A percentile compares a stretch with the other conserved stretches of the same genome.
These are phyloP conservation scores for Torulaspora delbrueckii DNA, from an alignment of 805 yeast genomes.

Conservation along the genomic window DNA sequence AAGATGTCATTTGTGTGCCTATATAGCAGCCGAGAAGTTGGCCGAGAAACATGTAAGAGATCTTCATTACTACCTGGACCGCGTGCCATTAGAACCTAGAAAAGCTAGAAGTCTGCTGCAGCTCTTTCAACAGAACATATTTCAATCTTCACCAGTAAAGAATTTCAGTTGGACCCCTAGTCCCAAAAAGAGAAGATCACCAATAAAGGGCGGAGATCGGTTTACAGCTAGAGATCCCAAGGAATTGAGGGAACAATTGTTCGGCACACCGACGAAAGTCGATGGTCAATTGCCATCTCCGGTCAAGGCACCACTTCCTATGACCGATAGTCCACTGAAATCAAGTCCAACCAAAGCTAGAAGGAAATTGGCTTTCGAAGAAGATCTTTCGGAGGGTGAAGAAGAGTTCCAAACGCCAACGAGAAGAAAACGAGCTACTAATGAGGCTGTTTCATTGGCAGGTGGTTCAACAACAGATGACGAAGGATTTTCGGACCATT, in stretches of 20 bases:
- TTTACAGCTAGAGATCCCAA: conserved; percentile 31
- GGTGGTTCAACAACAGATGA: not conserved
- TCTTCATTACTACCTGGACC: conserved; percentile 46
- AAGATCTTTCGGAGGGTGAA: conserved; percentile 21
- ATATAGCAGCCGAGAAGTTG: conserved; percentile 50
- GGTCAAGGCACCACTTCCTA: not conserved
- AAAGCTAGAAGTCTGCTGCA: conserved; percentile 40
- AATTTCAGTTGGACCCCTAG: conserved; percentile 31
- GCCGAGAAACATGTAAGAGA: conserved; percentile 39
- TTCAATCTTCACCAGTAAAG: conserved; percentile 34
- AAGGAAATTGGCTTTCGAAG: conserved; percentile 35
- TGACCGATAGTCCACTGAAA: conserved; percentile 4
- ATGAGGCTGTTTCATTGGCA: not conserved
- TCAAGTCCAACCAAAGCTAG: conserved; percentile 16
- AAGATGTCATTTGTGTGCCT: conserved; percentile 63
- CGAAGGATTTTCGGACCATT: not conserved
- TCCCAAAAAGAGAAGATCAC: conserved; percentile 23
- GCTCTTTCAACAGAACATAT: conserved; percentile 42
- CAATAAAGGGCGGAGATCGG: conserved; percentile 22
- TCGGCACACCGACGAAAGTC: conserved; percentile 27
- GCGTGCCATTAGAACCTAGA: conserved; percentile 54
- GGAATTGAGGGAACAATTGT: conserved; percentile 26
- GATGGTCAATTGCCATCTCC: conserved; percentile 2
- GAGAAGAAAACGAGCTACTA: not conserved
- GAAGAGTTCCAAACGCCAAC: conserved; percentile 5